Evolutionary conservation across 345 rosid genomes (phyloP).

Genomic region (Eucalyptus erythrocorys): DNA sequence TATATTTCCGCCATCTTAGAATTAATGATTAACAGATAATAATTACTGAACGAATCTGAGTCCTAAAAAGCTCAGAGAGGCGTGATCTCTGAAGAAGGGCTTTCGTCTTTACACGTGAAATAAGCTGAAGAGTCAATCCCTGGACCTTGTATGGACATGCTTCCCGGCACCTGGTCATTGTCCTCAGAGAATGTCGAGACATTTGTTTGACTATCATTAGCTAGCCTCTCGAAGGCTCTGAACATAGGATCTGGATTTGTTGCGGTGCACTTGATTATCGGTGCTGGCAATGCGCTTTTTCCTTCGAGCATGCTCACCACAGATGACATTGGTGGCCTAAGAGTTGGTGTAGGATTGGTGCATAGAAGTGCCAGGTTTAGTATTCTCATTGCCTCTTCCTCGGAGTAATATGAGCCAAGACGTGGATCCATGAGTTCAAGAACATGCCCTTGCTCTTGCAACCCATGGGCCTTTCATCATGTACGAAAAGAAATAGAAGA

Average conservation of each 20-base stretch:
- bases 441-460: conserved; percentile 83
- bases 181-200: conserved; percentile 26
- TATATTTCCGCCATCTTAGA: not conserved
- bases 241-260: conserved; percentile 49
- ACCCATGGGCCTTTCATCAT: not conserved
- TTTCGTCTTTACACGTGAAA: conserved; percentile 17
- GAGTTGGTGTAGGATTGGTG: conserved; percentile 86
- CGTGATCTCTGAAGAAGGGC: conserved; percentile 9
- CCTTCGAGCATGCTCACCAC: conserved; percentile 7
- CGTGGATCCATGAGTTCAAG: conserved; percentile 68
- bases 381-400: conserved; percentile 54
- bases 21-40: not conserved
- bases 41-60: not conserved
- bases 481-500: not conserved
- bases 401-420: conserved; percentile 43
- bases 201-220: conserved; percentile 56
- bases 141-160: conserved; percentile 51
- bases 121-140: conserved; percentile 49
- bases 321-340: conserved; percentile 79
- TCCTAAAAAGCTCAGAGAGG: conserved; percentile 9
- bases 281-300: conserved; percentile 54
- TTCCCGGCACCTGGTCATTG: conserved; percentile 17
- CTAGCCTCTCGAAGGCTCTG: conserved; percentile 62
- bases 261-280: conserved; percentile 38
- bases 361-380: conserved; percentile 67